Evolutionary conservation across 495 filamentous ascomycete genomes (phyloP).

Genomic region (Bathelium albidoporum): DNA sequence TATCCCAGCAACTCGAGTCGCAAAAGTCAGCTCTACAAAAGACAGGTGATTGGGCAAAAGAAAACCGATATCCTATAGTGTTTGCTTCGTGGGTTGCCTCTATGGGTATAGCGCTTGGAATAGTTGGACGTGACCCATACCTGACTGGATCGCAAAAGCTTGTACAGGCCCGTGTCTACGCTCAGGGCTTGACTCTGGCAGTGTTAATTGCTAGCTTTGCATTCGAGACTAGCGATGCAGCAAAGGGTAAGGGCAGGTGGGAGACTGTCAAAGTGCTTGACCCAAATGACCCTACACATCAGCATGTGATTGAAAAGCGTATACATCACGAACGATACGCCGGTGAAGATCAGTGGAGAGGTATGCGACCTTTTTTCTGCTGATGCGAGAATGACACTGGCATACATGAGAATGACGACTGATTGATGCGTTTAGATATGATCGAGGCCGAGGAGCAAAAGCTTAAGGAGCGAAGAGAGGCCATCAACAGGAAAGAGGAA

Average conservation of each 20-base stretch:
- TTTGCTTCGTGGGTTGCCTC: conserved; percentile 71
- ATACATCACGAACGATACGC: conserved; percentile 62
- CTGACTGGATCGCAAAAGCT: conserved; percentile 75
- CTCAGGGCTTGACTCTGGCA: conserved; percentile 86
- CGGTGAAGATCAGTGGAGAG: conserved; percentile 82
- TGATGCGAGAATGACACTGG: background rate
- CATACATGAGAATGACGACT: background rate
- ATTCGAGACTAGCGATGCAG: conserved; percentile 79
- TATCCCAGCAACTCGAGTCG: conserved; percentile 41
- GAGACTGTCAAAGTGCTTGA: conserved; percentile 63
- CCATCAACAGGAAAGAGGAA: conserved; percentile 19
- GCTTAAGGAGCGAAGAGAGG: conserved; percentile 29
- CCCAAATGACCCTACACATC: conserved; percentile 59
- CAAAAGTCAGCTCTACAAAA: conserved; percentile 47
- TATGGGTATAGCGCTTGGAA: conserved; percentile 64
- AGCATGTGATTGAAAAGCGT: conserved; percentile 61
- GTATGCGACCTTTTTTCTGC: conserved; percentile 31
- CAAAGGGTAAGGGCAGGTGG: conserved; percentile 63
- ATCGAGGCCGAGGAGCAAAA: conserved; percentile 33
- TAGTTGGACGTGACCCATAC: conserved; percentile 72
- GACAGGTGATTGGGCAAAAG: conserved; percentile 49
- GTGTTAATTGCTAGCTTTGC: conserved; percentile 79
- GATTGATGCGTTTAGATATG: conserved; percentile 28
- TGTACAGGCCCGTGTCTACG: conserved; percentile 94
- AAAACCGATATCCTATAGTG: conserved; percentile 86